A percentile compares a stretch with the other conserved stretches of the same genome.
These are phyloP conservation scores for Rhizomucor pusillus DNA, from an alignment of 371 early-diverging fungal genomes.

Conservation along the genomic window DNA sequence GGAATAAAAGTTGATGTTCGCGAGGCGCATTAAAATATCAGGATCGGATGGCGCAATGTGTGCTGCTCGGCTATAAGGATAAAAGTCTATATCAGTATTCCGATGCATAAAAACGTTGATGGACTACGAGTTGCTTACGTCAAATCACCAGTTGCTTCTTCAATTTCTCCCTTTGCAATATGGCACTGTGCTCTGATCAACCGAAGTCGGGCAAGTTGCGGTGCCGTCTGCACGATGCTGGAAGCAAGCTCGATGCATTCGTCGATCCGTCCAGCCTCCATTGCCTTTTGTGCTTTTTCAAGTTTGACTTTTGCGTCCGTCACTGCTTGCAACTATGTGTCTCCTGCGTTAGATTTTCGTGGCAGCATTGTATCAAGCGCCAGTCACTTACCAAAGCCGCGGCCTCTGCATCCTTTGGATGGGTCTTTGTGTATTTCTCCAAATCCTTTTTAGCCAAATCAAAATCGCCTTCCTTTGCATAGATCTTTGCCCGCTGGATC, in stretches of 20 bases:
- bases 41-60: slow-evolving; percentile 68
- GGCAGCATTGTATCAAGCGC: too few relatives aligned
- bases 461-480: slow-evolving; percentile 70
- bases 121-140: slow-evolving; percentile 34
- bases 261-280: slow-evolving; percentile 45
- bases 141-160: slow-evolving; percentile 81
- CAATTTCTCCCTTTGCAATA: slow-evolving; percentile 68
- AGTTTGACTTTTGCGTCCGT: slow-evolving; percentile 38
- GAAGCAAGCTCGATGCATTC: slow-evolving; percentile 63
- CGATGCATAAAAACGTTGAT: background rate
- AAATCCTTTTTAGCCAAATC: slow-evolving; percentile 58
- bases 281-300: slow-evolving; percentile 39
- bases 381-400: slow-evolving; percentile 25
- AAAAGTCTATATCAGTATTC: background rate
- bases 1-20: slow-evolving; percentile 73
- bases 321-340: slow-evolving; percentile 42
- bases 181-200: slow-evolving; percentile 74
- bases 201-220: slow-evolving; percentile 58
- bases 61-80: slow-evolving; percentile 61
- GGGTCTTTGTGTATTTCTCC: slow-evolving; percentile 28
- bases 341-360: too few relatives aligned
- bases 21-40: slow-evolving; percentile 57
- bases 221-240: slow-evolving; percentile 54
- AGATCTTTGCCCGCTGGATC: slow-evolving; percentile 76
- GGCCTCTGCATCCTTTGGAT: slow-evolving; percentile 42